Conservation (phyloP, 2,329 filamentous ascomycete species). For the Elsinoe perseae region DNA sequence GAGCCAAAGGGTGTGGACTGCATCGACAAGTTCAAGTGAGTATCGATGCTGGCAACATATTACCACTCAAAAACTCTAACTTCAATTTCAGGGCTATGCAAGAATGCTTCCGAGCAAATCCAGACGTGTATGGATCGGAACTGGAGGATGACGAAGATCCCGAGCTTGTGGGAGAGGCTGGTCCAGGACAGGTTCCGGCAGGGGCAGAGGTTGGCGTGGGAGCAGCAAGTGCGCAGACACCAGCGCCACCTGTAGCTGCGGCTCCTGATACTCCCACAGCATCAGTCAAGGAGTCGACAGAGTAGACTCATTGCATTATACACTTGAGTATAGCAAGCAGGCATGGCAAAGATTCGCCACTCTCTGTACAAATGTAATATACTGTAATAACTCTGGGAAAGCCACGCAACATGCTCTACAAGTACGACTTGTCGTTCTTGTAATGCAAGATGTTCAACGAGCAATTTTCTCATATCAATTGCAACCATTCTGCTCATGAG, state of each 20-base stretch:
- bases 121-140: conserved; percentile 87
- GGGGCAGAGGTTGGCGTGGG: conserved; percentile 7
- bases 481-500: not conserved
- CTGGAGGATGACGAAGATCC: conserved; percentile 66
- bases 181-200: conserved; percentile 15
- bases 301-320: not conserved
- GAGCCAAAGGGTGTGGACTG: conserved; percentile 98
- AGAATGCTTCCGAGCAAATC: conserved; percentile 87
- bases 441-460: not conserved
- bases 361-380: not conserved
- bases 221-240: not conserved
- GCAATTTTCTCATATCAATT: not conserved
- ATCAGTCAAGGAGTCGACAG: not conserved
- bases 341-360: not conserved
- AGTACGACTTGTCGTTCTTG: not conserved
- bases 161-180: conserved; percentile 34
- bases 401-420: not conserved
- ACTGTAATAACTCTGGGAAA: not conserved
- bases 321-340: not conserved
- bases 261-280: not conserved
- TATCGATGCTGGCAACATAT: conserved; percentile 22
- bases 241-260: not conserved
- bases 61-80: conserved; percentile 17
- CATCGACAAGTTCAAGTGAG: conserved; percentile 94
- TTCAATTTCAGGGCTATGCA: conserved; percentile 70